These are phyloP conservation scores for Trichoderma asperelloides DNA, from an alignment of 495 filamentous ascomycete genomes.

Conservation along the genomic window DNA sequence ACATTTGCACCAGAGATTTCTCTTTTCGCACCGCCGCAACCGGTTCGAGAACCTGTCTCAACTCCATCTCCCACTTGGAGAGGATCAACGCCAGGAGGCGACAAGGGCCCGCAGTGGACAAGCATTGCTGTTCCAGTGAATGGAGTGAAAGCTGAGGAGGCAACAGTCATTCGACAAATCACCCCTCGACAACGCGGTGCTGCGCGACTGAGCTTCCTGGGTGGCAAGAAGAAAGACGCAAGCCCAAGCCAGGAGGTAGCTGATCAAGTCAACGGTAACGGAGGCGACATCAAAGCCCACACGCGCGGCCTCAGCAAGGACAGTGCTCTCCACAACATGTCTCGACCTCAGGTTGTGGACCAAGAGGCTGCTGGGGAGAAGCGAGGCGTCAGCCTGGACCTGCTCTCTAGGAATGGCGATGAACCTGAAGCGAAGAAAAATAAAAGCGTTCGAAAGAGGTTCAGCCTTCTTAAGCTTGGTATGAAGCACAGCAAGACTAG, in stretches of 20 bases:
- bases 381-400: slow-evolving; percentile 20
- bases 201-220: slow-evolving; percentile 40
- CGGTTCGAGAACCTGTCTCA: slow-evolving; percentile 22
- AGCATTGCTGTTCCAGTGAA: slow-evolving; percentile 20
- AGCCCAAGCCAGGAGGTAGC: neutral
- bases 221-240: slow-evolving; percentile 32
- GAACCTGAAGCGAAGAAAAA: neutral
- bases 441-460: slow-evolving; percentile 54
- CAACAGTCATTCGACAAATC: slow-evolving; percentile 27
- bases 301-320: slow-evolving; percentile 23
- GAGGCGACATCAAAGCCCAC: slow-evolving; percentile 15
- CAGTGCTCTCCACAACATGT: slow-evolving; percentile 13
- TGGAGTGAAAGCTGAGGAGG: slow-evolving; percentile 29
- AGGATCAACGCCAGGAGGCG: slow-evolving; percentile 12
- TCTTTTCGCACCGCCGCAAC: slow-evolving; percentile 37
- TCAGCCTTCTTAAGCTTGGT: slow-evolving; percentile 59
- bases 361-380: slow-evolving; percentile 18
- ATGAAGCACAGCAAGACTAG: slow-evolving; percentile 53
- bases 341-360: slow-evolving; percentile 10
- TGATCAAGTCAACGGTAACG: slow-evolving; percentile 21
- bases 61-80: slow-evolving; percentile 36
- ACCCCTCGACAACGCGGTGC: slow-evolving; percentile 35
- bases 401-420: neutral
- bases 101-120: slow-evolving; percentile 17
- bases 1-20: slow-evolving; percentile 56